Evolutionary conservation across 169 alveolate genomes (phyloP).

Genomic region (Cryptosporidium felis): DNA sequence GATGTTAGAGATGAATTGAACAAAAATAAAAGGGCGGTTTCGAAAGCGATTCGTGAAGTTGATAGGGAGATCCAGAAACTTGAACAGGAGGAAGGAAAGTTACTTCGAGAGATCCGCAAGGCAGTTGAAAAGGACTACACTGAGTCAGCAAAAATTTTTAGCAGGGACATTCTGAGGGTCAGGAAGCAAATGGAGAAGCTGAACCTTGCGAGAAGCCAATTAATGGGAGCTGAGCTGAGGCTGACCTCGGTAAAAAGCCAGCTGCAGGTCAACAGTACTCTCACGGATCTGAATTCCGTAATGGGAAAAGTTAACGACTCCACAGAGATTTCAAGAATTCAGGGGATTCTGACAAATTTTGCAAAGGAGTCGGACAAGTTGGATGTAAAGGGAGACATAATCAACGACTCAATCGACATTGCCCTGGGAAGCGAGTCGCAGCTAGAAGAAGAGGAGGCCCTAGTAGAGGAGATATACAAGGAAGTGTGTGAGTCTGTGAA

Average conservation of each 20-base stretch:
- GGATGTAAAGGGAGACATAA: conserved; percentile 55
- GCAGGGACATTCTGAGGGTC: conserved; percentile 38
- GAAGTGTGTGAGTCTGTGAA: conserved; percentile 5
- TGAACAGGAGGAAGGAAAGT: conserved; percentile 20
- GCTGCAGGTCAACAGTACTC: conserved; percentile 42
- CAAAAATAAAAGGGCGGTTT: conserved; percentile 57
- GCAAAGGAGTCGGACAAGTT: conserved; percentile 53
- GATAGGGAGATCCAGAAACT: conserved; percentile 63
- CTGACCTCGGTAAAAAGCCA: conserved; percentile 58
- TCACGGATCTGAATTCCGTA: conserved; percentile 20
- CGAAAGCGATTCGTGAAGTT: conserved; percentile 53
- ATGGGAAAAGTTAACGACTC: conserved; percentile 59
- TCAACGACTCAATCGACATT: conserved; percentile 46
- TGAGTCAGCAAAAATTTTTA: conserved; percentile 53
- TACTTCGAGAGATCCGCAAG: conserved; percentile 4
- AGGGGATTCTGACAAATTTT: conserved; percentile 24
- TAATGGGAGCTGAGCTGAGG: conserved; percentile 61
- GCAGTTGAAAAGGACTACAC: conserved; percentile 46
- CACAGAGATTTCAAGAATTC: conserved; percentile 40
- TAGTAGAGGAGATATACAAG: conserved; percentile 11
- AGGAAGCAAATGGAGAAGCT: conserved; percentile 44
- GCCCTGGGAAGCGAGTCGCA: conserved; percentile 27
- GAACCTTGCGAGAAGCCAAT: conserved; percentile 54
- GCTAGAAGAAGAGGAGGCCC: conserved; percentile 43
- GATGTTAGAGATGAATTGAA: conserved; percentile 38